phyloP scores from a whole-genome alignment of 768 basidiomycete genomes.

The Cubamyces lactineus region DNA sequence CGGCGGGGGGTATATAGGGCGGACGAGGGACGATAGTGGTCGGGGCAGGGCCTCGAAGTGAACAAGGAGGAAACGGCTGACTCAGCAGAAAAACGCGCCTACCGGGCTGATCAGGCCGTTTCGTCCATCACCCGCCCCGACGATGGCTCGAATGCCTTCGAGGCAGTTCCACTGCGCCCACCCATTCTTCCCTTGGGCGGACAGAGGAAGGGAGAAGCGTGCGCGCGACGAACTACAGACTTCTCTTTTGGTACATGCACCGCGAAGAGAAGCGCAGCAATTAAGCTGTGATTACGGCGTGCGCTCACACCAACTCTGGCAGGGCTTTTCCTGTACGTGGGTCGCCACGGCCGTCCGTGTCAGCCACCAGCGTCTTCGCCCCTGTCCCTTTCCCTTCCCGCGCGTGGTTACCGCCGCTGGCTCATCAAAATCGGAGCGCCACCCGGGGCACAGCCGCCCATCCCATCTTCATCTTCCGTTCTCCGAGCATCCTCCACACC shows the following conservation, averaged over 20 bases:
- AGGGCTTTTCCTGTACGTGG: not conserved
- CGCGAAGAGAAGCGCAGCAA: constrained; percentile 1
- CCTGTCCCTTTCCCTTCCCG: not conserved
- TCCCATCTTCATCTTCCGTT: not conserved
- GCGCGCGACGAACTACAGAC: constrained; percentile 2
- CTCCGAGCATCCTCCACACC: not conserved
- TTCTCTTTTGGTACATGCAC: constrained; percentile 10
- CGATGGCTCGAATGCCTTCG: not conserved
- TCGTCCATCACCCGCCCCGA: constrained; percentile 1
- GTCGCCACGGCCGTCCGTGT: too few species aligned
- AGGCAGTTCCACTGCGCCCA: not conserved
- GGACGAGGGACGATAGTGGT: not conserved
- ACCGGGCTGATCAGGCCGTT: constrained; percentile 16
- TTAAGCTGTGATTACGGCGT: constrained; percentile 1
- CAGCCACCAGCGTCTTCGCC: not conserved
- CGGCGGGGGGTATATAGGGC: constrained; percentile 12
- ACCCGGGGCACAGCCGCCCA: constrained; percentile 9
- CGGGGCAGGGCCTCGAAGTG: not conserved
- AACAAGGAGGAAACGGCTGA: constrained; percentile 1
- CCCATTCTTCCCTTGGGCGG: not conserved
- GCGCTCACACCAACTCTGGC: not conserved
- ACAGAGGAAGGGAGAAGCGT: not conserved
- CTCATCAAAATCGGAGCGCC: constrained; percentile 13
- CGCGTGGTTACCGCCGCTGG: constrained; percentile 7
- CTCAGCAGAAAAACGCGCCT: constrained; percentile 14